A percentile compares a stretch with the other conserved stretches of the same genome.
Conservation (phyloP, 345 rosid genomes). For the Brassica napus region DNA sequence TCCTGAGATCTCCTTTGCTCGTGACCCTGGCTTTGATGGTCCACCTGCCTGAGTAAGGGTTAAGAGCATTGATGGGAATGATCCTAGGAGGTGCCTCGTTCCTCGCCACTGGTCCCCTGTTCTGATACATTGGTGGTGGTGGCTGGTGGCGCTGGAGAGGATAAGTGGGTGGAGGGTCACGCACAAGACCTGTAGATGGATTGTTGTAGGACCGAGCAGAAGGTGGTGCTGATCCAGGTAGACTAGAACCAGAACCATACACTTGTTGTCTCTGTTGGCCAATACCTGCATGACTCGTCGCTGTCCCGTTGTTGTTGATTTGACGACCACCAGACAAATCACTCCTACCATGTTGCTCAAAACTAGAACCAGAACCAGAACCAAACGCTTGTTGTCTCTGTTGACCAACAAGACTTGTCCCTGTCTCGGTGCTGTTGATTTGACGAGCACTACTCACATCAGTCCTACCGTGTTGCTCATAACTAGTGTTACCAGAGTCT, state of each 20-base stretch:
- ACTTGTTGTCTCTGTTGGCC: constrained; percentile 39
- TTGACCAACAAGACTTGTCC: neutral
- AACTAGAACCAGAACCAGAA: constrained; percentile 1
- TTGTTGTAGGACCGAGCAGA: constrained; percentile 35
- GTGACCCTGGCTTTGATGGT: constrained; percentile 92
- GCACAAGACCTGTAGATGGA: constrained; percentile 43
- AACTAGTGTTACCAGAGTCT: constrained; percentile 33
- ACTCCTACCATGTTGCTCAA: constrained; percentile 32
- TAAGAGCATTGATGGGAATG: constrained; percentile 76
- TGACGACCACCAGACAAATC: neutral
- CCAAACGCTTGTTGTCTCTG: neutral
- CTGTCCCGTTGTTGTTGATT: neutral
- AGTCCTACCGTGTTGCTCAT: constrained; percentile 32
- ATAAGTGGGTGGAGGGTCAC: constrained; percentile 40
- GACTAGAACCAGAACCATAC: constrained; percentile 21
- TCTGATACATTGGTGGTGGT: constrained; percentile 54
- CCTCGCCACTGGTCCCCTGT: constrained; percentile 70
- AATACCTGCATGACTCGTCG: constrained; percentile 2
- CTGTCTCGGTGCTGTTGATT: neutral
- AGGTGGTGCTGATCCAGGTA: constrained; percentile 40
- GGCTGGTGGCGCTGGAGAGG: constrained; percentile 49
- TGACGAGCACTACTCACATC: neutral
- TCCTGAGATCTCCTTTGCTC: constrained; percentile 67
- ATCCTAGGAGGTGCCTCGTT: constrained; percentile 70
- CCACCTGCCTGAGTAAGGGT: constrained; percentile 86